Base-by-base conservation (phyloP, 192 early-diverging fungal species). In the Haplosporangium gracile region DNA sequence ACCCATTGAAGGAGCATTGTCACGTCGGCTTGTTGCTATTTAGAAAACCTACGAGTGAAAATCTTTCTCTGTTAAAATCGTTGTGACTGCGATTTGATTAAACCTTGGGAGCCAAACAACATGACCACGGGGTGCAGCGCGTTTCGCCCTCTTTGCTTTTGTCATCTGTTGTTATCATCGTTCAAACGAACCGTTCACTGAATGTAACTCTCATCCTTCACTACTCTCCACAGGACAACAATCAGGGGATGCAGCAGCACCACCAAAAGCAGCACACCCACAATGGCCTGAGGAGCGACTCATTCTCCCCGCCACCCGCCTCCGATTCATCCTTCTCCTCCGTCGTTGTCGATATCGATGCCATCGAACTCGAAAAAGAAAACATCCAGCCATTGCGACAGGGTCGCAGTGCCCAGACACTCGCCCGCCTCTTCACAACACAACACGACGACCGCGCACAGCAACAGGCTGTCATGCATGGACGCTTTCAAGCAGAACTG, bases 341-440 rank as follows among this genome's bases (percentile, higher is more conserved):
- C 39, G 47, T 6, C 42, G 34, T 71, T 3, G 76, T 83, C 36
- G 71, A 77, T 63, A 78, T 83, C 49, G 75, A 72, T 39, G 68
- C 69, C 22, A 83, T 96, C 43, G 95, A 96, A 79, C 82, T 91
- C 51, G 93, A 96, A 70, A 95, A 95, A 80, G 96, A 96, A 86
- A 96, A 96, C 88, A 95, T 96, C 47, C 88, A 91, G 40, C 95
- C 95, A 29, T 76, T 92, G 13, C 84, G 88, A 6, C 82, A 93
- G 36, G 96, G 96, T 18, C 91, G 96, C 13, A 93, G 91, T 57
- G 95, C 93, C n/a, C 82, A 78, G 39, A 74, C 82, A 0, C 75
- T 91, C 1, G 70, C 77, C 7, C 57, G 75, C 26, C 72, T 90
- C 24, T 89, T 87, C 36, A 39, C 76, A 29, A 69, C 53, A n/a